Evolutionary conservation across 345 rosid genomes (phyloP).

Genomic region (thale cress (Arabidopsis thaliana)): DNA sequence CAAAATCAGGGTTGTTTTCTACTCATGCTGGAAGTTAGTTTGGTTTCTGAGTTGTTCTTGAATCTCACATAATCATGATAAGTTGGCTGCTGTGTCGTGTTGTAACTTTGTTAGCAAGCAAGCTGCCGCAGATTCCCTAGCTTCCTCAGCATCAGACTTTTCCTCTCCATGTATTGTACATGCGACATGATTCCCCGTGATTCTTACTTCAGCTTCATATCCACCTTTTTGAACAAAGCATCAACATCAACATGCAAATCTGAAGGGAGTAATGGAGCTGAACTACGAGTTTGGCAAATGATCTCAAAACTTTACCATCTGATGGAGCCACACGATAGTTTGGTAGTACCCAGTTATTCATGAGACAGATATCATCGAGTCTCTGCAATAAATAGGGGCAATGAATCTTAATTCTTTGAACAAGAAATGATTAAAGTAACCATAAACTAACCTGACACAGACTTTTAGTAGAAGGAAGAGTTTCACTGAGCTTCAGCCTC

Average conservation of each 20-base stretch:
- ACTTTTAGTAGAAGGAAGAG: constrained; percentile 38
- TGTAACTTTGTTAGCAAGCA: constrained; percentile 49
- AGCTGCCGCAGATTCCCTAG: constrained; percentile 72
- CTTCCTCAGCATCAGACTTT: constrained; percentile 47
- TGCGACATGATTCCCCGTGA: constrained; percentile 49
- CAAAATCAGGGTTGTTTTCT: background rate
- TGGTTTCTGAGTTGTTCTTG: background rate
- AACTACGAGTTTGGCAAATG: constrained; percentile 6
- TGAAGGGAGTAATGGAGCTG: background rate
- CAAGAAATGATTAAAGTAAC: background rate
- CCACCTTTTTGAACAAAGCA: constrained; percentile 53
- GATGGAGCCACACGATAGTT: constrained; percentile 52
- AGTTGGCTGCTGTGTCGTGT: background rate
- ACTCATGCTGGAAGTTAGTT: constrained; percentile 13
- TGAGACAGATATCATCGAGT: constrained; percentile 60
- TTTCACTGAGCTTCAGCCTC: constrained; percentile 46
- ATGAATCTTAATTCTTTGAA: background rate
- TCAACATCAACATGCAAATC: background rate
- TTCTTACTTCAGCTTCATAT: constrained; percentile 54
- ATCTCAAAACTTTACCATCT: constrained; percentile 59
- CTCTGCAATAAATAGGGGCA: constrained; percentile 50
- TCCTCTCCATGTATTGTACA: constrained; percentile 46
- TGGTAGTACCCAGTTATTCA: constrained; percentile 69
- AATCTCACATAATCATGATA: constrained; percentile 13
- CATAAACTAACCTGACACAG: constrained; percentile 62